Base-by-base conservation (phyloP, 176 grass and related monocot genomes). In the Avena atlantica region DNA sequence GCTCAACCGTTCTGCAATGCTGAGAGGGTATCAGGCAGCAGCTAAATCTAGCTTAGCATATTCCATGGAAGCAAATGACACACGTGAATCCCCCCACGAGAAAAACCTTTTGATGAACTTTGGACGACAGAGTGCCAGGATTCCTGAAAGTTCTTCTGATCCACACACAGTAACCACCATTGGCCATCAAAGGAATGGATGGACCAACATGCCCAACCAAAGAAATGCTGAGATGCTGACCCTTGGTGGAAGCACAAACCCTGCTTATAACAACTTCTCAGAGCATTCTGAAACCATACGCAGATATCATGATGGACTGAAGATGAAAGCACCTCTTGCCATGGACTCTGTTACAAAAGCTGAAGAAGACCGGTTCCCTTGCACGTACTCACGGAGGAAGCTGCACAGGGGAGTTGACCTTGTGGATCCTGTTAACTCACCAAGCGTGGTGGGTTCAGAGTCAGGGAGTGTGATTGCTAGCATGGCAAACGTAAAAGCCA, bases 311-410 rank as follows among this genome's bases (percentile, higher is more conserved):
- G 78, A 83, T 13, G 66, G 45, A 21, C 17, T 74, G 52, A 79
- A 84, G 45, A 53, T 27, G 20, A 81, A 86, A 64, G 8, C 17
- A 61, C 78, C 91, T 58, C 10, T 74, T 70, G 57, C 36, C 14
- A 75, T 12, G 59, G 66, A 45, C 19, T 16, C 86, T 66, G 37
- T 82, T 69, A 58, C 83, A 13, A n/a, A 76, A 24, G 88, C 78
- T 80, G 68, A 87, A 73, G 70, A 89, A 78, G 74, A 71, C 20
- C 61, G 78, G n/a, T 91, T 96, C 49, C 89, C 92, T 52, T 84
- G 88, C 83, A 98, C 92, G 59, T 98, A 96, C 52, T 74, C 81
- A 80, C 91, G 93, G 84, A 98, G 88, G 80, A 98, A 98, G 73
- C 29, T 69, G 19, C 86, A 90, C 20, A 92, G 84, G 88, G 92